Percentiles rank a stretch among this genome's conserved stretches.
These are phyloP conservation scores for Neurospora sp. DNA, from an alignment of 2,329 filamentous ascomycete genomes.

Conservation along the genomic window DNA sequence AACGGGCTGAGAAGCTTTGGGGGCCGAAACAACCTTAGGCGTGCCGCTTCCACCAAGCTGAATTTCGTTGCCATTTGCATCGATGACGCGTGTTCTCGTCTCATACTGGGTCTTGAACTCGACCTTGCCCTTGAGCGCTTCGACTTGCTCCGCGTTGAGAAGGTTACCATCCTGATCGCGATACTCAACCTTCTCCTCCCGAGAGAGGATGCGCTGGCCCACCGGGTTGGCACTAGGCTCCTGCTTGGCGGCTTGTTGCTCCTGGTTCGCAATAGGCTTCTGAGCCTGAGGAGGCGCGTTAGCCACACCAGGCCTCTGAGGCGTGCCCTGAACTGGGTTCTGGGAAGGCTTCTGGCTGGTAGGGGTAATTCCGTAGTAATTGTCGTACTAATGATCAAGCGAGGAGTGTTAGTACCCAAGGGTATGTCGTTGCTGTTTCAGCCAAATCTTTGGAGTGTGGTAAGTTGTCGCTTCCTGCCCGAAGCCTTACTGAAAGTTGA, in stretches of 20 bases:
- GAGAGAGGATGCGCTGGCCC: conserved; percentile 37
- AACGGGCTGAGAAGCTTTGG: conserved; percentile 25
- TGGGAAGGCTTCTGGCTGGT: neutral
- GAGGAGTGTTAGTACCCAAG: neutral
- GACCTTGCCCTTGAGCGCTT: conserved; percentile 79
- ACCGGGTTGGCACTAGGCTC: conserved; percentile 32
- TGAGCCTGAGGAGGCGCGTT: conserved; percentile 19
- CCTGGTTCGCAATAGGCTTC: conserved; percentile 17
- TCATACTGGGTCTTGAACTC: conserved; percentile 94
- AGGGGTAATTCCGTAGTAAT: neutral
- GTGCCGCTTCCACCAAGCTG: conserved; percentile 30
- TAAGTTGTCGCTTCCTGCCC: neutral
- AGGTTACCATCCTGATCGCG: conserved; percentile 90
- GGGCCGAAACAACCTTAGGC: conserved; percentile 23
- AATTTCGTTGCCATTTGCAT: conserved; percentile 72
- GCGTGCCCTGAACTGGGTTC: conserved; percentile 5
- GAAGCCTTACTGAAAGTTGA: neutral
- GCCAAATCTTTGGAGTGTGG: neutral
- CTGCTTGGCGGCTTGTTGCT: conserved; percentile 16
- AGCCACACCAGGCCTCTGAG: conserved; percentile 11
- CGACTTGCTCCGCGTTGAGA: conserved; percentile 73
- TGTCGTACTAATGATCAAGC: neutral
- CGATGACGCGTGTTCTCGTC: conserved; percentile 79
- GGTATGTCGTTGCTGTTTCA: neutral
- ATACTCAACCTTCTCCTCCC: conserved; percentile 84